Evolutionary conservation across 169 alveolate genomes (phyloP).

Genomic region (Neospora caninum): DNA sequence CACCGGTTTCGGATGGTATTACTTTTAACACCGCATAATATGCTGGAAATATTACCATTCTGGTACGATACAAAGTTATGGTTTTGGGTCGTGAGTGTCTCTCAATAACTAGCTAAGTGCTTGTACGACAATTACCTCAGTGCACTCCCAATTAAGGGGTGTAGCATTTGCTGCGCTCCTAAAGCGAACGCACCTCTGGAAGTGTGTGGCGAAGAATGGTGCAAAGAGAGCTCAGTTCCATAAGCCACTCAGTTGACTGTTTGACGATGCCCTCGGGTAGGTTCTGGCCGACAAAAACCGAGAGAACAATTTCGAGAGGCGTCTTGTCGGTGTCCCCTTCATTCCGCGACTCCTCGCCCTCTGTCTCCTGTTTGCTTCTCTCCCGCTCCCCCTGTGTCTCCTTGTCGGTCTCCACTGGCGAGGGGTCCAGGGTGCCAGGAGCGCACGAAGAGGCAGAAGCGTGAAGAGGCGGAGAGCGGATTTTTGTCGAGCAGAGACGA

Average conservation of each 20-base stretch:
- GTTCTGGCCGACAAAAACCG: constrained; percentile 4
- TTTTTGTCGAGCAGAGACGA: not conserved
- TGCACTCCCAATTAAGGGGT: no score
- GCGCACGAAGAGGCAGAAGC: not conserved
- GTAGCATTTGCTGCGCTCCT: no score
- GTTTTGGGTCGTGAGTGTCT: no score
- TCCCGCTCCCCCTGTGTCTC: not conserved
- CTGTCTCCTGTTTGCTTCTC: not conserved
- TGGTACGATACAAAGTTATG: no score
- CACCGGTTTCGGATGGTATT: no score
- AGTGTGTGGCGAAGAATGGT: constrained; percentile 7
- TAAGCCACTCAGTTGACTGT: constrained; percentile 14
- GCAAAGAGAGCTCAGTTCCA: not conserved
- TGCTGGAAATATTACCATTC: no score
- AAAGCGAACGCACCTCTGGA: not conserved
- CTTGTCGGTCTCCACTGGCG: no score
- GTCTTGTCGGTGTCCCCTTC: not conserved
- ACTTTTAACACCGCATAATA: no score
- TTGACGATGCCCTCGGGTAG: not conserved
- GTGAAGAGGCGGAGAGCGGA: not conserved
- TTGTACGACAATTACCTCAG: no score
- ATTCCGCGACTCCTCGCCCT: not conserved
- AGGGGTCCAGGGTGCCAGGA: no score
- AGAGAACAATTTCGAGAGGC: constrained; percentile 2
- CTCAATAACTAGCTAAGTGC: no score